phyloP scores from a whole-genome alignment of 768 basidiomycete genomes.

The Xerocomellus amylosporus region DNA sequence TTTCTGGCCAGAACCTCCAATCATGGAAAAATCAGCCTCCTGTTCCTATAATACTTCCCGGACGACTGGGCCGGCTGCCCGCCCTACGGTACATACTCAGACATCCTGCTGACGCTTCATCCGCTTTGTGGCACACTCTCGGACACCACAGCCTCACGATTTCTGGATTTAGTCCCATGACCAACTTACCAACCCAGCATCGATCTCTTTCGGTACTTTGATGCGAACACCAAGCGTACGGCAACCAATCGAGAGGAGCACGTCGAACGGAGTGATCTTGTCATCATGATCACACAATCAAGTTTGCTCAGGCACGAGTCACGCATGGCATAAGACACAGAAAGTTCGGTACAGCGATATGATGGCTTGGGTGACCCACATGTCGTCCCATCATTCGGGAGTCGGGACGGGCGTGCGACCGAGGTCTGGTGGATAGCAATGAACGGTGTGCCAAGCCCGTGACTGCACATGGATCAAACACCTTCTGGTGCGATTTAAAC shows the following conservation, averaged over 20 bases:
- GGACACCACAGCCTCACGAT: conserved; percentile 29
- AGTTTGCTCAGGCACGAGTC: conserved; percentile 5
- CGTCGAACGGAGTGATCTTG: not conserved
- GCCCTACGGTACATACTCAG: conserved; percentile 10
- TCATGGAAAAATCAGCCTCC: not conserved
- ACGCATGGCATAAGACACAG: not conserved
- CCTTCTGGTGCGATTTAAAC: not conserved
- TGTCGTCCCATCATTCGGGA: not conserved
- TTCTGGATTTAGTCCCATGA: conserved; percentile 3
- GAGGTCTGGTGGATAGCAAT: not conserved
- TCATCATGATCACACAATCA: conserved; percentile 6
- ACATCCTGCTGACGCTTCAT: conserved; percentile 18
- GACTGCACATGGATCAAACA: not conserved
- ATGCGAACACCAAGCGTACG: not conserved
- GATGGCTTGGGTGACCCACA: not conserved
- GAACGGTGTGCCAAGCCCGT: not conserved
- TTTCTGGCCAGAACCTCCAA: conserved; percentile 4
- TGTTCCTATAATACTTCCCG: not conserved
- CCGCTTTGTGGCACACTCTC: conserved; percentile 31
- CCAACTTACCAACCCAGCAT: not conserved
- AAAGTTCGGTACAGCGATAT: not conserved
- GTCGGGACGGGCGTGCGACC: not conserved
- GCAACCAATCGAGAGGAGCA: conserved; percentile 5
- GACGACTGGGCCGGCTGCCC: not conserved
- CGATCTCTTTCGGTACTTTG: not conserved